These are phyloP conservation scores for Protomyces inundatus DNA, from an alignment of 1,139 yeast species.

Conservation along the genomic window DNA sequence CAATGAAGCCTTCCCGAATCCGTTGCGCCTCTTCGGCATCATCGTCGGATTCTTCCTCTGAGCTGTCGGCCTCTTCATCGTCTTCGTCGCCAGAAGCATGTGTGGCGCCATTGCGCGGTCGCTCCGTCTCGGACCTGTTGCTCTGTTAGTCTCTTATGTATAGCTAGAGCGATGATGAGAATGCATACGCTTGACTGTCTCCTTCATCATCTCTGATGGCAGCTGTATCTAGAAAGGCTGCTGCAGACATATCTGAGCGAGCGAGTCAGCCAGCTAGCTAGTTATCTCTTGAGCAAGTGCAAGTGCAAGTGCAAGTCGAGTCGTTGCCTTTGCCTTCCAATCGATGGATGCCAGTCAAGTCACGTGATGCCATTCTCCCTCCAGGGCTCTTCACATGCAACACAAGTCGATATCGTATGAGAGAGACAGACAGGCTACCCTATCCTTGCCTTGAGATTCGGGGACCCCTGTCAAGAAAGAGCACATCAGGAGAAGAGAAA, in stretches of 20 bases:
- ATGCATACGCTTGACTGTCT: background rate
- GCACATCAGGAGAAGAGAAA: too few species aligned
- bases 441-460: too few species aligned
- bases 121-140: slow-evolving; percentile 21
- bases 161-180: background rate
- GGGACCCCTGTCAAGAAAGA: too few species aligned
- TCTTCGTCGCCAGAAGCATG: slow-evolving; percentile 30
- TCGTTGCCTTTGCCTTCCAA: too few species aligned
- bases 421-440: too few species aligned
- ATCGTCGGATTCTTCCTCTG: slow-evolving; percentile 45
- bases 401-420: too few species aligned
- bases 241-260: background rate
- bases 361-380: too few species aligned
- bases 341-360: too few species aligned
- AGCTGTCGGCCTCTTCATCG: slow-evolving; percentile 39
- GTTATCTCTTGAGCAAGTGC: background rate
- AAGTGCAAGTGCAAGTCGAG: too few species aligned
- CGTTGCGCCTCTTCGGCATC: slow-evolving; percentile 43
- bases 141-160: background rate
- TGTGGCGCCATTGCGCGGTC: background rate
- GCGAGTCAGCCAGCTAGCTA: background rate
- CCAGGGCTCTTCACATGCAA: too few species aligned
- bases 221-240: slow-evolving; percentile 11
- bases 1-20: slow-evolving; percentile 88
- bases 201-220: slow-evolving; percentile 13